Percentiles rank a stretch among this genome's conserved stretches.
These are phyloP conservation scores for Rhododendron kiyosumense DNA, from an alignment of 148 eudicot species.

Conservation along the genomic window DNA sequence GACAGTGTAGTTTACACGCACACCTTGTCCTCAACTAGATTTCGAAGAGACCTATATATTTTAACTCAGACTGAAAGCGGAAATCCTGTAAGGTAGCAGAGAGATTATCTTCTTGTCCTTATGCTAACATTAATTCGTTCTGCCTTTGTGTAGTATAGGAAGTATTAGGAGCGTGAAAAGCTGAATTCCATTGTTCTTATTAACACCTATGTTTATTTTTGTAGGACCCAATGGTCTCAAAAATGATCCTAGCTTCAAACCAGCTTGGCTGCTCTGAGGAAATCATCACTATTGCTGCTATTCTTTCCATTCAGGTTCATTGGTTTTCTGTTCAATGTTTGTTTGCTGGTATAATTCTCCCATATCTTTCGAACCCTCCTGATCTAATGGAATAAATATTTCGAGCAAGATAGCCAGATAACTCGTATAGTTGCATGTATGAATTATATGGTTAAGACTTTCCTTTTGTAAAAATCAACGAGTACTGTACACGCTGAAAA, in stretches of 20 bases:
- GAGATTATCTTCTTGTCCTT: neutral
- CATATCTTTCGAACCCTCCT: neutral
- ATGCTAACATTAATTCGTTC: neutral
- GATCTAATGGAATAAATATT: neutral
- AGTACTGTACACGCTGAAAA: neutral
- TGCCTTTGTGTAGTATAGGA: neutral
- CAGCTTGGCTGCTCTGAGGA: conserved; percentile 89
- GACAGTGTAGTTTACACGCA: neutral
- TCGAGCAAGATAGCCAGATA: neutral
- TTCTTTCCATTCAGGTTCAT: conserved; percentile 81
- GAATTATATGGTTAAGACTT: neutral
- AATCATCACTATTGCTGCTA: conserved; percentile 81
- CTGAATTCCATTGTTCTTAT: neutral
- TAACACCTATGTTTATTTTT: neutral
- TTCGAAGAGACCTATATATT: neutral
- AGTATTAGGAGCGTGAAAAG: neutral
- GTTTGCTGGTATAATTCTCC: neutral
- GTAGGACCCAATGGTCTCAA: conserved; percentile 95
- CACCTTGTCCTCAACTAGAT: neutral
- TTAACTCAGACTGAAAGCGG: neutral
- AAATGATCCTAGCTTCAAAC: conserved; percentile 78
- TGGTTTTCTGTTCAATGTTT: neutral
- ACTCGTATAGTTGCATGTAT: no score
- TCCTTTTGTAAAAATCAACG: neutral
- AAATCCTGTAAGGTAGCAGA: neutral